Base-by-base conservation (phyloP, 306 rosid species). In the Myrica gale region DNA sequence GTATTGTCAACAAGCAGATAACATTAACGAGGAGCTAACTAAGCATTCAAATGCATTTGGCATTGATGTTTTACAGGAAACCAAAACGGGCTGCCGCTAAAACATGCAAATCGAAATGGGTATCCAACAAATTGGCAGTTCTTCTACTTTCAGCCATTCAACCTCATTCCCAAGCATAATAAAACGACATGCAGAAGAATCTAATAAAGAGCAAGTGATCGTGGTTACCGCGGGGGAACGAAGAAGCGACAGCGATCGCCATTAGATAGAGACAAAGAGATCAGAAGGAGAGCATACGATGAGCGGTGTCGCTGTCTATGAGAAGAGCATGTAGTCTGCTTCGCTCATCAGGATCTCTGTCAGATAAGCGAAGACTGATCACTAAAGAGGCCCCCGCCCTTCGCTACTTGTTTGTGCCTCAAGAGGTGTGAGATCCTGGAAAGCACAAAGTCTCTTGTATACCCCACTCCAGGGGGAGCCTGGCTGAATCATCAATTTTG, bases 181-280 rank as follows among this genome's bases (percentile, higher is more conserved):
- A 70, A 21, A 20, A 57, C 11, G 20, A 47, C 48, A 0, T 0
- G 54, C 17, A 15, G 23, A 53, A 73, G 39, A 16, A 69, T 9
- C 50, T 11, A 10, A 54, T 17, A 65, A 62, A 41, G 48, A 32
- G 61, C 61, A 26, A 21, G 6, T 8, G 46, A 42, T 54, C 9
- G 73, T n/a, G 39, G 52, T 80, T 85, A 87, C 91, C 91, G 11
- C 84, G 69, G 51, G 87, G 74, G n/a, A 84, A 65, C 11, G 87
- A 68, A 70, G 87, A 76, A 71, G 84, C 77, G 6, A 63, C 78
- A 4, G 83, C 82, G 42, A 86, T 65, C 42, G 82, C 82, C 88
- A 87, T 84, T 46, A 62, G 69, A 76, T 42, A 20, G 74, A 45
- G 51, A 66, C 45, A 43, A 13, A 21, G 47, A 66, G 9, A 55